phyloP scores from a whole-genome alignment of 2,329 filamentous ascomycete genomes.

The Alternaria arborescens region DNA sequence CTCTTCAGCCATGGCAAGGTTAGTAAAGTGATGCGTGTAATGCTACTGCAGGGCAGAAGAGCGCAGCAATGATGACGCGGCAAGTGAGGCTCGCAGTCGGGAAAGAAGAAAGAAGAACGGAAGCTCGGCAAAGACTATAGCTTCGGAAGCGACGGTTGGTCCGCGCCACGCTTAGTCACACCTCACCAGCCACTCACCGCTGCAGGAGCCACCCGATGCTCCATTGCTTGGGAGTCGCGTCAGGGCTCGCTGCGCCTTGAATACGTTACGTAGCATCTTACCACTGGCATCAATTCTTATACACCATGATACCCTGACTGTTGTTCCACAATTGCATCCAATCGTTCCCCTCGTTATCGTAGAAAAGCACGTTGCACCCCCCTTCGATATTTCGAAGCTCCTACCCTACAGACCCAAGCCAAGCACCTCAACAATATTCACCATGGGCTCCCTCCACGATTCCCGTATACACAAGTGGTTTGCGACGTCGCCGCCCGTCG shows the following conservation, averaged over 20 bases:
- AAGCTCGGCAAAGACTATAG: constrained; percentile 25
- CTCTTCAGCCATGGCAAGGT: constrained; percentile 37
- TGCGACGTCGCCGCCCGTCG: constrained; percentile 85
- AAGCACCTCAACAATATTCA: constrained; percentile 27
- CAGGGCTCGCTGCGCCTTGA: constrained; percentile 42
- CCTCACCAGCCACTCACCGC: constrained; percentile 16
- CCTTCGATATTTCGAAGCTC: constrained; percentile 16
- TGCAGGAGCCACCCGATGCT: constrained; percentile 21
- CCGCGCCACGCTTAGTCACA: constrained; percentile 25
- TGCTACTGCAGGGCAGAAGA: constrained; percentile 11
- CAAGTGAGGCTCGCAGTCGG: constrained; percentile 29
- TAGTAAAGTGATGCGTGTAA: constrained; percentile 18
- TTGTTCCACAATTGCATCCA: constrained; percentile 7
- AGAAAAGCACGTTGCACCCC: constrained; percentile 2
- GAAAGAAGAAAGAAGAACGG: constrained; percentile 23
- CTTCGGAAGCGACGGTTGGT: constrained; percentile 17
- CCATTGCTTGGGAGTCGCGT: constrained; percentile 40
- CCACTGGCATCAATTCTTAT: constrained; percentile 35
- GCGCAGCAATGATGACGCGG: constrained; percentile 37
- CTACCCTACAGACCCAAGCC: constrained; percentile 19
- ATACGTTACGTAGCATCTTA: constrained; percentile 42
- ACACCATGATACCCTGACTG: constrained; percentile 26
- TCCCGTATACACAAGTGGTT: constrained; percentile 76
- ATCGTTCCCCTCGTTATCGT: background rate
- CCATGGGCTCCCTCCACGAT: constrained; percentile 63